Evolutionary conservation across 805 yeast genomes (phyloP).

Genomic region (Middelhovenomyces tepae): DNA sequence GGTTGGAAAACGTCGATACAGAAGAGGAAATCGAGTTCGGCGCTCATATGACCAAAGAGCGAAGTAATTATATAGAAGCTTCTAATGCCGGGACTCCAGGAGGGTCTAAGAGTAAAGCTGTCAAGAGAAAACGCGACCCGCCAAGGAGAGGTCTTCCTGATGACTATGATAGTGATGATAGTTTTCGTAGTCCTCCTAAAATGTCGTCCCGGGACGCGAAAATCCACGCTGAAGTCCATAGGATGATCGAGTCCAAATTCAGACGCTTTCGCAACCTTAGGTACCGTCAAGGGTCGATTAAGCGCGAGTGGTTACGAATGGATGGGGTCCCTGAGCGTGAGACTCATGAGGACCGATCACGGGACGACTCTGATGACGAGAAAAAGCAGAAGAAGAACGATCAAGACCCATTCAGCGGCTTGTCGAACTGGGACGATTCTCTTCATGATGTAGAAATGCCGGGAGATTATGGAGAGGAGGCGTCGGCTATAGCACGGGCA

Average conservation of each 20-base stretch:
- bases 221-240: conserved; percentile 13
- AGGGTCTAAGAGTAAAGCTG: neutral
- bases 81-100: too few species aligned
- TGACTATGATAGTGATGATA: conserved; percentile 6
- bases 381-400: too few species aligned
- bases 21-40: conserved; percentile 38
- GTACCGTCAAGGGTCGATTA: too few species aligned
- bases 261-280: too few species aligned
- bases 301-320: too few species aligned
- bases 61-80: conserved; percentile 29
- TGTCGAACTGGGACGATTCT: too few species aligned
- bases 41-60: conserved; percentile 30
- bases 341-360: too few species aligned
- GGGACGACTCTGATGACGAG: too few species aligned
- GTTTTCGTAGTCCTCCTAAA: too few species aligned
- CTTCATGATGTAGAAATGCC: too few species aligned
- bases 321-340: too few species aligned
- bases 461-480: conserved; percentile 25
- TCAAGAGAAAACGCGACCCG: neutral
- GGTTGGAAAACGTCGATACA: conserved; percentile 36
- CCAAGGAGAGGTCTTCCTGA: neutral
- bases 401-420: too few species aligned
- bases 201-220: conserved; percentile 14
- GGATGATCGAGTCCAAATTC: conserved; percentile 13
- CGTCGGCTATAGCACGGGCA: conserved; percentile 15